phyloP scores from a whole-genome alignment of 345 rosid genomes.

The Dovyalis caffra region DNA sequence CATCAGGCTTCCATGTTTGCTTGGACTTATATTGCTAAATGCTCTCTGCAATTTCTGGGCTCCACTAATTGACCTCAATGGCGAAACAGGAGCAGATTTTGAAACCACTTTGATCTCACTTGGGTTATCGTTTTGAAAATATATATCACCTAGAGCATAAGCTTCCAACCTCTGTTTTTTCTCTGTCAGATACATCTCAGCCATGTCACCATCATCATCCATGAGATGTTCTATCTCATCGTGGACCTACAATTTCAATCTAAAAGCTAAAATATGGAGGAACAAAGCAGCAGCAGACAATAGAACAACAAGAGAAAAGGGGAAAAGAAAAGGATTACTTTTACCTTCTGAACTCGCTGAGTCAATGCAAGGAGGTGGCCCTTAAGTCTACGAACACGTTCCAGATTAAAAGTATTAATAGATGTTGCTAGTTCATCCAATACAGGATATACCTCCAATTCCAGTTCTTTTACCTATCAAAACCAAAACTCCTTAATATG shows the following conservation, averaged over 20 bases:
- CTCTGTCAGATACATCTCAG: conserved; percentile 96
- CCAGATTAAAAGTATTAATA: conserved; percentile 81
- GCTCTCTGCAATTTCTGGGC: conserved; percentile 71
- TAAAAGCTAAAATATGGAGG: conserved; percentile 21
- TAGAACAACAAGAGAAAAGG: background rate
- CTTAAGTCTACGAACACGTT: conserved; percentile 84
- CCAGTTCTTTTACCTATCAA: conserved; percentile 78
- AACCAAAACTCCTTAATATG: conserved; percentile 4
- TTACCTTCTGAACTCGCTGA: conserved; percentile 94
- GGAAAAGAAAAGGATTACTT: background rate
- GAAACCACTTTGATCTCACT: conserved; percentile 40
- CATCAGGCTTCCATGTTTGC: conserved; percentile 62
- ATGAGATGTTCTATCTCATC: conserved; percentile 95
- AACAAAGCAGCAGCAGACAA: conserved; percentile 1
- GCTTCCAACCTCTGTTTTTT: conserved; percentile 74
- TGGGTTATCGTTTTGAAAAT: conserved; percentile 37
- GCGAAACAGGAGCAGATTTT: conserved; percentile 86
- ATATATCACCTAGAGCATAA: conserved; percentile 45
- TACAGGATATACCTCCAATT: conserved; percentile 81
- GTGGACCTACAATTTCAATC: conserved; percentile 57
- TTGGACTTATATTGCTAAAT: conserved; percentile 69
- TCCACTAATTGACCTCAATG: conserved; percentile 55
- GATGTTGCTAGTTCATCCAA: conserved; percentile 85
- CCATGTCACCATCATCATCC: conserved; percentile 99
- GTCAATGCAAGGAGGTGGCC: conserved; percentile 88